phyloP scores from a whole-genome alignment of 164 flowering plant genomes.

The Kalanchoe fedtschenkoi region DNA sequence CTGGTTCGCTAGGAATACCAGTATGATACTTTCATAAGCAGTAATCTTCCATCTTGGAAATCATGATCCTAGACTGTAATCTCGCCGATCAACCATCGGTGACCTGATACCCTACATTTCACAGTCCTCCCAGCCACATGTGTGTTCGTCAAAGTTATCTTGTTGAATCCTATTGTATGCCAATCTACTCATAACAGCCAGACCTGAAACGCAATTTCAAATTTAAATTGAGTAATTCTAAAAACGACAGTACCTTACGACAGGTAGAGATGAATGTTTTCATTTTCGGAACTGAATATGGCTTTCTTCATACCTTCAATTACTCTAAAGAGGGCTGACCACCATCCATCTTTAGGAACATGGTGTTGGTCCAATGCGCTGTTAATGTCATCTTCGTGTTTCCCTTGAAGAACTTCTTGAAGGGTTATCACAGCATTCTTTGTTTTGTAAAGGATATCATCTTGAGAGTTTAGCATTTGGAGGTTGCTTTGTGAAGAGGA shows the following conservation, averaged over 20 bases:
- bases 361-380: constrained; percentile 40
- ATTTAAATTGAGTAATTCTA: too few relatives aligned
- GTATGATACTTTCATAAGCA: too few relatives aligned
- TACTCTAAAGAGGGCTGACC: constrained; percentile 72
- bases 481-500: constrained; percentile 60
- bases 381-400: constrained; percentile 54
- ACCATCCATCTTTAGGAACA: constrained; percentile 70
- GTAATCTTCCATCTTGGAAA: too few relatives aligned
- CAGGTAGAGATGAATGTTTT: constrained; percentile 39
- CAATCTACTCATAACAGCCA: constrained; percentile 70
- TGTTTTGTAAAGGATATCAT: constrained; percentile 54
- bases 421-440: constrained; percentile 70
- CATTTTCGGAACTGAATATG: constrained; percentile 47
- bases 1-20: too few relatives aligned
- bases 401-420: constrained; percentile 68
- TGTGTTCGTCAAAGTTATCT: constrained; percentile 30
- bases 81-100: not conserved
- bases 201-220: too few relatives aligned
- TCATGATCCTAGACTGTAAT: not conserved
- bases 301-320: constrained; percentile 73
- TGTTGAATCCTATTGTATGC: constrained; percentile 43
- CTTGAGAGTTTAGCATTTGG: constrained; percentile 35
- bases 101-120: constrained; percentile 13
- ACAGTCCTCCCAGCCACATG: constrained; percentile 33
- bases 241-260: not conserved